Evolutionary conservation across 2,329 filamentous ascomycete genomes (phyloP), one percentile per base, ranked within the genome.

Genomic region (Fusarium sp.): DNA sequence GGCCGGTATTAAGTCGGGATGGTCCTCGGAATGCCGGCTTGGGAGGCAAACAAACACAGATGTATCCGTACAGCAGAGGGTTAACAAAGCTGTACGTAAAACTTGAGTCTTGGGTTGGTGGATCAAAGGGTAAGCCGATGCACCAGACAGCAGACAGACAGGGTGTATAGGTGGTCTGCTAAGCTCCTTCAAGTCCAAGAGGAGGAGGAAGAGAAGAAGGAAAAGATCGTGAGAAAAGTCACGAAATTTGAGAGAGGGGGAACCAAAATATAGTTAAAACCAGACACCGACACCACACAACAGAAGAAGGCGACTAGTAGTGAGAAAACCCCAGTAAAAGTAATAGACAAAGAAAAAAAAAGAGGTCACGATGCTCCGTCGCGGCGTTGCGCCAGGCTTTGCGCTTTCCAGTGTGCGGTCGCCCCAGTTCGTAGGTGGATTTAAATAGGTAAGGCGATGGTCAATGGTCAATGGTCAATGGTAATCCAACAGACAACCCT

Each of bases 1-100:
- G 65, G 22, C 65, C 58, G 65, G 71, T 62, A 60, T 59, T 77
- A 69, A 71, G 72, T 74, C 71, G 71, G 60, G 50, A 43, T 56
- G 62, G 65, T 58, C 57, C 65, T 73, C 67, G 60, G 67, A 46
- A 59, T 64, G 68, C 62, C 56, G 60, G 68, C 67, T 71, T 68
- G 66, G 60, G 69, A 55, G 63, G 67, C 69, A 56, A 70, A 58
- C 32, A 51, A 50, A 14, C 33, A 22, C n/a, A 46, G 41, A 39
- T 24, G 24, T 24, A 24, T 24, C 24, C 48, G 59, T 47, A 54
- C 57, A 56, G 57, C 71, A 55, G 47, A 68, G 68, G 52, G 58
- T 68, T 68, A 74, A 52, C 56, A 54, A 54, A 44, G 24, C 67
- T 65, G 77, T 78, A 78, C 76, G 76, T 78, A 78, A 78, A 77